Evolutionary conservation across 2,329 filamentous ascomycete species (phyloP).

Genomic region (Penicillium corylophilum): DNA sequence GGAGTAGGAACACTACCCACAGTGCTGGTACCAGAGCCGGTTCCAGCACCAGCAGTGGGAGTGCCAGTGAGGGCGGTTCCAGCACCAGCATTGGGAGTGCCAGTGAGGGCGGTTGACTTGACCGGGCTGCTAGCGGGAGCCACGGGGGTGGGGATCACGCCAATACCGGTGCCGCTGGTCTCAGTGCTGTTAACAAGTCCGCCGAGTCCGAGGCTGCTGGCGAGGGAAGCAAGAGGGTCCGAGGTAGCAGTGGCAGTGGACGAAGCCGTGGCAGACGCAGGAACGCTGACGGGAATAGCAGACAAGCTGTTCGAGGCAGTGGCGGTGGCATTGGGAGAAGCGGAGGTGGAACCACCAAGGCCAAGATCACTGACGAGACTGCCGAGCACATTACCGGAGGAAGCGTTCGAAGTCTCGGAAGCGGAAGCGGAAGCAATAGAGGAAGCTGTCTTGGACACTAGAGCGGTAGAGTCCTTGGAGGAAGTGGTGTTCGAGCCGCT

Average conservation of each 20-base stretch:
- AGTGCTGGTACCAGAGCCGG: conserved; percentile 7
- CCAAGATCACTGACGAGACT: neutral
- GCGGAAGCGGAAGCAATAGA: neutral
- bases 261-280: conserved; percentile 16
- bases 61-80: conserved; percentile 12
- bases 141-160: conserved; percentile 16
- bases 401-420: neutral
- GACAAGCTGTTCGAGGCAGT: conserved; percentile 6
- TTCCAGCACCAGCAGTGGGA: conserved; percentile 7
- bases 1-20: conserved; percentile 11
- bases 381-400: neutral
- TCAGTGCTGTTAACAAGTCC: conserved; percentile 7
- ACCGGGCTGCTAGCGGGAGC: conserved; percentile 3
- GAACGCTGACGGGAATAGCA: conserved; percentile 30
- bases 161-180: conserved; percentile 16
- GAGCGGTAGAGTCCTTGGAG: neutral
- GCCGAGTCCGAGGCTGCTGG: conserved; percentile 11
- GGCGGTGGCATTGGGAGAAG: conserved; percentile 6
- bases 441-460: neutral
- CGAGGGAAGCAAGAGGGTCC: conserved; percentile 9
- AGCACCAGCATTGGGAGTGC: conserved; percentile 5
- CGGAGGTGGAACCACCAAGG: conserved; percentile 1
- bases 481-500: neutral
- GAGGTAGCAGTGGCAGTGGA: conserved; percentile 5
- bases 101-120: conserved; percentile 14